Base-by-base conservation (phyloP, 148 eudicot species). In the Rhododendron mucronatum region DNA sequence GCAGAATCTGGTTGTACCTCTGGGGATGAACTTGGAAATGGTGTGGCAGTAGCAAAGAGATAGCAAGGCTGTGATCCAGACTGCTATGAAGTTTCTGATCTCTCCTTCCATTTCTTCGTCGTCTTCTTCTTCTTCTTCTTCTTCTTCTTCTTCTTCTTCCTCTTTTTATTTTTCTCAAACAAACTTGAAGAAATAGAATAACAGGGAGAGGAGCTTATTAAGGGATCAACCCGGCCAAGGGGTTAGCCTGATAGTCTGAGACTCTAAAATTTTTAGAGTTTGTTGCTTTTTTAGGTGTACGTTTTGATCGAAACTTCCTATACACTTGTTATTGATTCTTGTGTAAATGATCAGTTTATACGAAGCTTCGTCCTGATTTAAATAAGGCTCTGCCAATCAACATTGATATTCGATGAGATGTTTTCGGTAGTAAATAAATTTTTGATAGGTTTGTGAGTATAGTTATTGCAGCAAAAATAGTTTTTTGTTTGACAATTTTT, bases 31-130 rank as follows among this genome's bases (percentile, higher is more conserved):
- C 69, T 88, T 89, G 28, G 74, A 83, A 30, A 88, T 55, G 48
- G 81, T 30, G 83, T 88, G 84, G 61, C 89, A 89, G 80, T 89
- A 90, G 78, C 76, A 71, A 6, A 89, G 55, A 26, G 89, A 82
- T 16, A 77, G 28, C 6, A 81, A 76, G 11, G 76, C 86, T 45
- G 76, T 48, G 33, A 85, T 55, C 91, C 90, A 89, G 53, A 89
- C 90, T 82, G 83, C 57, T 47, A 86, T 84, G 84, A 89, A 89
- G 84, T 81, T 90, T 50, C 23, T 80, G 41, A 91, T 79, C 69
- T 91, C 93, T 16, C 90, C 90, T 55, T 86, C 86, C 86, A 86
- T 81, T 89, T 39, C 41, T 33, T 35, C 35, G 1, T 35, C 37
- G 28, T 69, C 35, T 67, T 23, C 13, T 33, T 33, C 35, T 71